phyloP scores from a whole-genome alignment of 1,284 basidiomycete species.

The Puccinia polysora region DNA sequence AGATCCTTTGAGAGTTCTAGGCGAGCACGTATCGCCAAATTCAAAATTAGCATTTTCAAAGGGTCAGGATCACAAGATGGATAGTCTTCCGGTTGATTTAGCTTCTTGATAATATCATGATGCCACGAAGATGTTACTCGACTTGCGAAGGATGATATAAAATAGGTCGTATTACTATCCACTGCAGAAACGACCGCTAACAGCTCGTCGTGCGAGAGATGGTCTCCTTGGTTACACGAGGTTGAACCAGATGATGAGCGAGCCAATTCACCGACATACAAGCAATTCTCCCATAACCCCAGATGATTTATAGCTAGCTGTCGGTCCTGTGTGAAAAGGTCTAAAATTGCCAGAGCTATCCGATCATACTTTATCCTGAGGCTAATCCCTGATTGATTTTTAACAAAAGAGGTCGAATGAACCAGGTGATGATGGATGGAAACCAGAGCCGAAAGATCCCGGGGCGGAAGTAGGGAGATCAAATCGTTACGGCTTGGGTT shows the following conservation, averaged over 20 bases:
- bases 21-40: slow-evolving; percentile 42
- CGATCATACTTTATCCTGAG: slow-evolving; percentile 65
- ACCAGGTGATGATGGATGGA: slow-evolving; percentile 53
- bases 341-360: slow-evolving; percentile 61
- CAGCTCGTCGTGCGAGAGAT: slow-evolving; percentile 56
- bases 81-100: slow-evolving; percentile 18
- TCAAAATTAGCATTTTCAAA: slow-evolving; percentile 45
- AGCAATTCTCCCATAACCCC: slow-evolving; percentile 57
- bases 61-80: slow-evolving; percentile 19
- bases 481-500: slow-evolving; percentile 11
- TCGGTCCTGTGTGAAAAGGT: slow-evolving; percentile 63
- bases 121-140: slow-evolving; percentile 24
- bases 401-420: slow-evolving; percentile 51
- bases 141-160: slow-evolving; percentile 34
- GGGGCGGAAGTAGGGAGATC: background rate
- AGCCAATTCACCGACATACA: slow-evolving; percentile 53
- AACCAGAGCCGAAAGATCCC: slow-evolving; percentile 45
- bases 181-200: slow-evolving; percentile 58
- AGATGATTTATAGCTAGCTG: slow-evolving; percentile 60
- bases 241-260: slow-evolving; percentile 58
- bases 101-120: slow-evolving; percentile 42
- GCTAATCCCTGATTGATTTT: slow-evolving; percentile 28
- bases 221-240: slow-evolving; percentile 56
- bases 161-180: slow-evolving; percentile 54
- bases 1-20: slow-evolving; percentile 54